These are phyloP conservation scores for Alternaria dauci DNA, from an alignment of 2,329 filamentous ascomycete species.

Conservation along the genomic window DNA sequence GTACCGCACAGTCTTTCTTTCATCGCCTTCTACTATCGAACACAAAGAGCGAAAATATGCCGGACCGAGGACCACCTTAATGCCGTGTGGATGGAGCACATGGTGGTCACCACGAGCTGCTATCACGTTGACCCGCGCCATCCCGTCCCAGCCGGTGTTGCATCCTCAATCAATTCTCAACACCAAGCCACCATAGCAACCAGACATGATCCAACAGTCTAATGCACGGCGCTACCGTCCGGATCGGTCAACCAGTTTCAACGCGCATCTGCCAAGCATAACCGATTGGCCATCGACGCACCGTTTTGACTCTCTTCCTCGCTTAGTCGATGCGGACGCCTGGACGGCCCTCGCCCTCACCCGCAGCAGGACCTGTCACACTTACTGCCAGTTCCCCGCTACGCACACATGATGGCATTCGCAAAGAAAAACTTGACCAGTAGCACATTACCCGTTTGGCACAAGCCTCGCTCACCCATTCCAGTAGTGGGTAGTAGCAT, in stretches of 20 bases:
- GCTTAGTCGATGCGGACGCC: constrained; percentile 42
- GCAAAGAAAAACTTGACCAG: constrained; percentile 18
- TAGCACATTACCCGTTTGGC: constrained; percentile 16
- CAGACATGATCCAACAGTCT: constrained; percentile 32
- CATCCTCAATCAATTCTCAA: constrained; percentile 33
- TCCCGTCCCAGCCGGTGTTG: constrained; percentile 22
- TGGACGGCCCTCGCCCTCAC: constrained; percentile 42
- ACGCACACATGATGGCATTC: constrained; percentile 28
- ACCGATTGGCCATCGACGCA: constrained; percentile 35
- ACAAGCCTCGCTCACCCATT: constrained; percentile 17
- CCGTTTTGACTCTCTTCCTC: constrained; percentile 35
- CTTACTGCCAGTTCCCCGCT: constrained; percentile 30
- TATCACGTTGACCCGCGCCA: constrained; percentile 25
- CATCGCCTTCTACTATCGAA: constrained; percentile 17
- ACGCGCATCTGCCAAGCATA: constrained; percentile 41
- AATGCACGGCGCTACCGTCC: constrained; percentile 28
- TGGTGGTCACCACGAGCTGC: constrained; percentile 18
- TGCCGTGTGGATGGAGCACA: constrained; percentile 16
- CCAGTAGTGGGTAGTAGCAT: constrained; percentile 28
- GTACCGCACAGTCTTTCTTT: constrained; percentile 22
- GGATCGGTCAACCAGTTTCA: constrained; percentile 38
- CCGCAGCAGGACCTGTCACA: constrained; percentile 47
- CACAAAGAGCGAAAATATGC: constrained; percentile 32
- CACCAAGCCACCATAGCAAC: constrained; percentile 29
- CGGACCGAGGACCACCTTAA: constrained; percentile 25